Evolutionary conservation across 139 green algal species (phyloP), one percentile per base, ranked within the genome.

Genomic region (Chlorella sorokiniana): DNA sequence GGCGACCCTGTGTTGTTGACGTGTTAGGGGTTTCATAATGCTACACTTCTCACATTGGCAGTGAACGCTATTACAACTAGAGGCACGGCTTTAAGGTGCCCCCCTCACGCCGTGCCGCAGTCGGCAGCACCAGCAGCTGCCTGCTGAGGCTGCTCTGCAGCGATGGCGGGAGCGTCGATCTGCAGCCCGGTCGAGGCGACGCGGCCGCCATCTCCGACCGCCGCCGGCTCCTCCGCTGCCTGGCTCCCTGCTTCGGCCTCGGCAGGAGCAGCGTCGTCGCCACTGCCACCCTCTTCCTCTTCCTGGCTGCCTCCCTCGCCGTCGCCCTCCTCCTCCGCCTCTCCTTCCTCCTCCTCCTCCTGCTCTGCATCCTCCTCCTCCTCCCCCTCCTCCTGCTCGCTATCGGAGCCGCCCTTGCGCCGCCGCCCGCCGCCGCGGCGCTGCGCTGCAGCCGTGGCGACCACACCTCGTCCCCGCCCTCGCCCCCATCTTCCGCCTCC

Each of bases 391-490:
- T 37, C 41, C 5, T 64, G 44, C 1, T 67, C 71, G 27, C 54
- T 79, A 37, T 79, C 71, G 8, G 73, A 52, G 2, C 70, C 70
- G 25, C n/a, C n/a, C n/a, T n/a, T n/a, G n/a, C 54, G n/a, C 33
- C 59, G 40, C 45, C 38, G 73, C 73, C 54, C 25, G 25, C 38
- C 25, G 3, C 54, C 23, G 8, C 54, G 37, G 42, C 38, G 54
- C 73, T 79, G 37, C 54, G 51, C 72, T 69, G 73, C 51, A 68
- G 51, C 40, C 68, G 74, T 3, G 80, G 80, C 27, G 62, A 79
- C 82, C 82, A 86, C 31, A 69, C 70, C 22, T 86, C 83, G 6
- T 85, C 76, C 40, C 90, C 87, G 44, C 89, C 90, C 16, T 81
- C 86, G 62, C 85, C 81, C 37, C 82, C 77, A 23, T 82, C 89